A percentile compares a stretch with the other conserved stretches of the same genome.
Conservation (phyloP, 2,329 filamentous ascomycete species). For the Aspergillus persii region DNA sequence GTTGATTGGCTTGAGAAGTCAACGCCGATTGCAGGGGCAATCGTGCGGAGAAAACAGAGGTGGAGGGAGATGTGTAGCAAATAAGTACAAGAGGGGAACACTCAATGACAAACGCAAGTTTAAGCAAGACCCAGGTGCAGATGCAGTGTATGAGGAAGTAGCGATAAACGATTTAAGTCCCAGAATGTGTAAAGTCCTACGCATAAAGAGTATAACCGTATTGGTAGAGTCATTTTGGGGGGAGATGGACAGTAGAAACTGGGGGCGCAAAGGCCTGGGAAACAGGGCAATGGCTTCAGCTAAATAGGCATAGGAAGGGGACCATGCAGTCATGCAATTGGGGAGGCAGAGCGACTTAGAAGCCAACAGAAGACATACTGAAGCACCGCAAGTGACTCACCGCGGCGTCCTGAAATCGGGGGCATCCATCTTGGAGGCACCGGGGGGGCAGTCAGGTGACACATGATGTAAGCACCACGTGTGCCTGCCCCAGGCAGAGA, state of each 20-base stretch:
- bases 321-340: background rate
- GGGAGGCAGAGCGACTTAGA: background rate
- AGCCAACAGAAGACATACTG: background rate
- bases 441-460: conserved; percentile 11
- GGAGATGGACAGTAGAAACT: background rate
- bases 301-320: background rate
- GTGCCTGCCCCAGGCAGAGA: background rate
- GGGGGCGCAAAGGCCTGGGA: background rate
- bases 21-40: background rate
- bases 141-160: conserved; percentile 7
- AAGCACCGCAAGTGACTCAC: conserved; percentile 6
- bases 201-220: conserved; percentile 5
- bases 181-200: conserved; percentile 7
- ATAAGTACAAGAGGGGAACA: background rate
- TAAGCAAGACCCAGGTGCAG: conserved; percentile 4
- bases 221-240: conserved; percentile 21
- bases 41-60: background rate
- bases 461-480: conserved; percentile 9
- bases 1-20: background rate
- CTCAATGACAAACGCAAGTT: background rate
- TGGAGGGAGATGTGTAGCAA: no score
- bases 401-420: background rate
- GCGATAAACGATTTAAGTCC: conserved; percentile 1
- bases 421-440: background rate
- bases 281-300: background rate